Evolutionary conservation across 768 basidiomycete genomes (phyloP), one percentile per base, ranked within the genome.

Genomic region (Mycena indigotica): DNA sequence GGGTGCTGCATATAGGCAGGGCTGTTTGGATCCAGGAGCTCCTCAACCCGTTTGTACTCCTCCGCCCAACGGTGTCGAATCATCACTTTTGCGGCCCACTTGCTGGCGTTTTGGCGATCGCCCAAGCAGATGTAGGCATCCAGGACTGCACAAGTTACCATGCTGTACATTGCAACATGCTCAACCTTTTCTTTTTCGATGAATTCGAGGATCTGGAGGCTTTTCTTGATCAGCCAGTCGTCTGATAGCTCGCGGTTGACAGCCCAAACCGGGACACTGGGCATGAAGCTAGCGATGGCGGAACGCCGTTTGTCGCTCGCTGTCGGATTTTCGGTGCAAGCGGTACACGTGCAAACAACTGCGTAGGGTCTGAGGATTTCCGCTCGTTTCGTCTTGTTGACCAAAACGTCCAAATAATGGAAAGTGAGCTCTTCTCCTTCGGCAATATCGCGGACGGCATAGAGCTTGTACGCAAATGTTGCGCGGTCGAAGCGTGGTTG

Each of bases 341-440:
- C 62, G 21, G 29, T 29, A 57, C 75, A 77, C 19, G 61, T 50
- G 63, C 76, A 77, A 19, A 53, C 49, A 55, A 77, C 62, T 1
- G 64, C 67, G 61, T 75, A 75, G 1, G 65, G 65, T 17, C 52
- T 53, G 28, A 75, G 68, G 2, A 50, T 56, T n/a, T 39, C 56
- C 49, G 71, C 65, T 12, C 76, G 70, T 46, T 59, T 50, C 26
- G 69, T 60, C 12, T 50, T 54, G 23, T 67, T 21, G 10, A 45
- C n/a, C 26, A 53, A 46, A 3, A 61, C 35, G 2, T 52, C 32
- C 45, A 60, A 64, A 62, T 74, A 78, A 4, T 64, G 44, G 48
- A 65, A 53, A 25, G 72, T 69, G 19, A 77, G 63, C 54, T 76
- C 69, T 60, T 77, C 75, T n/a, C 69, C 71, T 19, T 62, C 55